Evolutionary conservation across 257 asterid genomes (phyloP).

Genomic region (Nicotiana undulata): DNA sequence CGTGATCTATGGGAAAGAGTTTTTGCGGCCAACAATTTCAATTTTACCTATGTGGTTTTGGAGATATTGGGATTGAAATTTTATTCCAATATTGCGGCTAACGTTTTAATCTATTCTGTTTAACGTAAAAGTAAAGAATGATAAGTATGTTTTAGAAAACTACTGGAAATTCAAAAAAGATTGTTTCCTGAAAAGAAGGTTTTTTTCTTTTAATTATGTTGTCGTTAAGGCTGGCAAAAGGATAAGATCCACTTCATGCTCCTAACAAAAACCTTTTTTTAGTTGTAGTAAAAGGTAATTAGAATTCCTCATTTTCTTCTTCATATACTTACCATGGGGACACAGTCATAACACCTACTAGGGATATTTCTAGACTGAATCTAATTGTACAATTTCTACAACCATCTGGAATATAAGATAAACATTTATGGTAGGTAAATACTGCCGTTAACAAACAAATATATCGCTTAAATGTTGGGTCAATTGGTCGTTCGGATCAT

Average conservation of each 20-base stretch:
- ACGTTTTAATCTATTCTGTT: neutral
- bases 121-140: neutral
- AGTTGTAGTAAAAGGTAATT: neutral
- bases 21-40: neutral
- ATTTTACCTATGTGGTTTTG: slow-evolving; percentile 15
- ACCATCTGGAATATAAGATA: neutral
- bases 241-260: neutral
- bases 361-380: neutral
- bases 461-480: neutral
- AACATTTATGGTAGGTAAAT: neutral
- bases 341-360: neutral
- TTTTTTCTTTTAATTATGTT: neutral
- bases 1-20: slow-evolving; percentile 19
- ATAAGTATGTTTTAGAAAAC: neutral
- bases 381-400: neutral
- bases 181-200: neutral
- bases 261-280: too few relatives aligned
- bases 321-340: neutral
- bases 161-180: neutral
- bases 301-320: neutral
- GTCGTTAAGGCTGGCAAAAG: neutral
- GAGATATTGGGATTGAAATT: neutral
- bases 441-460: neutral
- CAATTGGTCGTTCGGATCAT: neutral
- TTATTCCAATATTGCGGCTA: neutral